Percentiles rank a stretch among this genome's conserved stretches.
These are phyloP conservation scores for Curvularia hawaiiensis DNA, from an alignment of 2,329 filamentous ascomycete species.

Conservation along the genomic window DNA sequence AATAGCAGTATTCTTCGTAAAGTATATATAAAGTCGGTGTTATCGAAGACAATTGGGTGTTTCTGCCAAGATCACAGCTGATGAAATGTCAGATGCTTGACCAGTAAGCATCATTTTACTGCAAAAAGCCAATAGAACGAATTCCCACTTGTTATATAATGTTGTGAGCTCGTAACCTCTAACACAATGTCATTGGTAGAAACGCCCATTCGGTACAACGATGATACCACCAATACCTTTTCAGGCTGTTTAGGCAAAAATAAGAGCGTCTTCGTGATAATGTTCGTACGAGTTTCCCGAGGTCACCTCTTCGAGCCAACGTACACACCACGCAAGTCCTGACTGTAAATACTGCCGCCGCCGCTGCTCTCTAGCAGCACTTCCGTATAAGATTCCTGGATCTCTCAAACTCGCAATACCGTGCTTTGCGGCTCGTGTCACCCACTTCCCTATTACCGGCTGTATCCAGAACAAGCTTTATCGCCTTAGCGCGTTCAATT, in stretches of 20 bases:
- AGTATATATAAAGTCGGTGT: not conserved
- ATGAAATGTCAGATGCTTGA: not conserved
- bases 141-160: not conserved
- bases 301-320: not conserved
- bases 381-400: not conserved
- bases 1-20: not conserved
- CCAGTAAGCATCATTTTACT: not conserved
- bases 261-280: not conserved
- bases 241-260: conserved; percentile 13
- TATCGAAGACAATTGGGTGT: not conserved
- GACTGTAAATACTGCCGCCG: not conserved
- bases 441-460: not conserved
- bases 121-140: not conserved
- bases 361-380: not conserved
- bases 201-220: not conserved
- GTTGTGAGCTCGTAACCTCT: not conserved
- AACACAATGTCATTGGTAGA: not conserved
- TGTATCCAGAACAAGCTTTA: conserved; percentile 11
- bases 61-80: not conserved
- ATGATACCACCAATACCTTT: not conserved
- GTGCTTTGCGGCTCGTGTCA: not conserved
- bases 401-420: not conserved
- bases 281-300: conserved; percentile 1
- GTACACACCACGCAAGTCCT: not conserved
- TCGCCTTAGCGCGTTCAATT: conserved; percentile 5